phyloP scores from a whole-genome alignment of 2,329 filamentous ascomycete genomes.

The Tolypocladium amazonense region DNA sequence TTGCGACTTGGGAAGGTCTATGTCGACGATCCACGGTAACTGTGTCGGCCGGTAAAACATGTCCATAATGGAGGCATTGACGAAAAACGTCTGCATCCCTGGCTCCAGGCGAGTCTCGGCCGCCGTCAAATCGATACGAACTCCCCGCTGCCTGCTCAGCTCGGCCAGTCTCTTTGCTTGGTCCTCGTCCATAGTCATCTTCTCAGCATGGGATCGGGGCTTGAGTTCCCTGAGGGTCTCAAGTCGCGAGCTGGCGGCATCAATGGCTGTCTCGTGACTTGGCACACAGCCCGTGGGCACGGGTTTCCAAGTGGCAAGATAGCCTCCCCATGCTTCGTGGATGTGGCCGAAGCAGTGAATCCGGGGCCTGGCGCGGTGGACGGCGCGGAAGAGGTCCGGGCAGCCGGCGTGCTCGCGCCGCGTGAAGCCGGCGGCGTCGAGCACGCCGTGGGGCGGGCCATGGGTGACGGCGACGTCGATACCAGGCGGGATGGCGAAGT shows the following conservation, averaged over 20 bases:
- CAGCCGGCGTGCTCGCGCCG: conserved; percentile 28
- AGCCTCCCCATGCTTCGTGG: conserved; percentile 49
- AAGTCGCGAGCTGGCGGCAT: conserved; percentile 27
- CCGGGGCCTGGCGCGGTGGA: conserved; percentile 30
- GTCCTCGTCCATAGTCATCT: conserved; percentile 1
- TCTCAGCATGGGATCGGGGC: conserved; percentile 10
- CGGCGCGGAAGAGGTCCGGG: conserved; percentile 30
- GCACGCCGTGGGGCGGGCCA: conserved; percentile 39
- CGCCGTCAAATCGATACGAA: conserved; percentile 25
- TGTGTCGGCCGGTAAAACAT: conserved; percentile 30
- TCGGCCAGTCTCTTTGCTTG: conserved; percentile 8
- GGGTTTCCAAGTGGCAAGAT: conserved; percentile 37
- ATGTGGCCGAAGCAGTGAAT: conserved; percentile 50
- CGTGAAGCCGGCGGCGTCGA: conserved; percentile 26
- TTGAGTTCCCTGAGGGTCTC: conserved; percentile 19
- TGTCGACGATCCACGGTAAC: conserved; percentile 40
- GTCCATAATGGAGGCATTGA: conserved; percentile 48
- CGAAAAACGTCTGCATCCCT: conserved; percentile 43
- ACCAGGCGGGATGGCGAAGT: conserved; percentile 21
- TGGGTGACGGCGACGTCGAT: conserved; percentile 43
- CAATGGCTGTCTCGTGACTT: conserved; percentile 21
- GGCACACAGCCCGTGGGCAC: neutral
- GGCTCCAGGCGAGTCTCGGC: conserved; percentile 14
- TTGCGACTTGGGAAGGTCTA: conserved; percentile 23
- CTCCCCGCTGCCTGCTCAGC: conserved; percentile 17